Evolutionary conservation across 192 early-diverging fungal species (phyloP).

Genomic region (Entomortierella lignicola): DNA sequence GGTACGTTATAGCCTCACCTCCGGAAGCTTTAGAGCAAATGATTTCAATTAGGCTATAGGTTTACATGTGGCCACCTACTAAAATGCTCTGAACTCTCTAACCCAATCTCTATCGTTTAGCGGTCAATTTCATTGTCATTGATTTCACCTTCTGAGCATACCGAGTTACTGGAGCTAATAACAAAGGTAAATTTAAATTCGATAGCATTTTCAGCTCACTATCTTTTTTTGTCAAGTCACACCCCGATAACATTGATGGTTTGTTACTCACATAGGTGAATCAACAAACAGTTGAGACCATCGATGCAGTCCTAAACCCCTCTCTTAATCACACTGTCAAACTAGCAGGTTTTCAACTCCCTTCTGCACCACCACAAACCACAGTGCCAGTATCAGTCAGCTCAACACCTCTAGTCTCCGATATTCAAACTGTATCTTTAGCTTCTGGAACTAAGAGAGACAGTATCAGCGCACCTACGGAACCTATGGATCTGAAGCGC

Average conservation of each 20-base stretch:
- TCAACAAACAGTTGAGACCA: constrained; percentile 31
- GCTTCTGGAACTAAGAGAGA: constrained; percentile 1
- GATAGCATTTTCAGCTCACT: too few species aligned
- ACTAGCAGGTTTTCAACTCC: constrained; percentile 62
- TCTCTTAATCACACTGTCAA: constrained; percentile 55
- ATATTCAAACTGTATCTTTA: not conserved
- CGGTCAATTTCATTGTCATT: constrained; percentile 36
- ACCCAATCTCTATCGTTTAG: constrained; percentile 25
- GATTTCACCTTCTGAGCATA: constrained; percentile 31
- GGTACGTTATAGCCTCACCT: constrained; percentile 34
- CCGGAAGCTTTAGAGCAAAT: not conserved
- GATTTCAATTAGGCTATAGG: too few species aligned
- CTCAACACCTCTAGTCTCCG: constrained; percentile 3
- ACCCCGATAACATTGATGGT: too few species aligned
- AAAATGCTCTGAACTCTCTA: too few species aligned
- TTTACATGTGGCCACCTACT: too few species aligned
- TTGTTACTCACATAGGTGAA: constrained; percentile 40
- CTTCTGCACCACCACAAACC: constrained; percentile 25
- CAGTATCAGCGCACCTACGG: constrained; percentile 6
- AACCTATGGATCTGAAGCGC: constrained; percentile 34
- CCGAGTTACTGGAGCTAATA: constrained; percentile 29
- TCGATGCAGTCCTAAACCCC: constrained; percentile 37
- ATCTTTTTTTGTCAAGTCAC: too few species aligned
- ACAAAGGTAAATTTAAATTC: constrained; percentile 17
- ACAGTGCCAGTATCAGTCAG: constrained; percentile 8